A percentile compares a stretch with the other conserved stretches of the same genome.
phyloP scores from a whole-genome alignment of 768 basidiomycete genomes.

The Rhodocollybia butyracea region DNA sequence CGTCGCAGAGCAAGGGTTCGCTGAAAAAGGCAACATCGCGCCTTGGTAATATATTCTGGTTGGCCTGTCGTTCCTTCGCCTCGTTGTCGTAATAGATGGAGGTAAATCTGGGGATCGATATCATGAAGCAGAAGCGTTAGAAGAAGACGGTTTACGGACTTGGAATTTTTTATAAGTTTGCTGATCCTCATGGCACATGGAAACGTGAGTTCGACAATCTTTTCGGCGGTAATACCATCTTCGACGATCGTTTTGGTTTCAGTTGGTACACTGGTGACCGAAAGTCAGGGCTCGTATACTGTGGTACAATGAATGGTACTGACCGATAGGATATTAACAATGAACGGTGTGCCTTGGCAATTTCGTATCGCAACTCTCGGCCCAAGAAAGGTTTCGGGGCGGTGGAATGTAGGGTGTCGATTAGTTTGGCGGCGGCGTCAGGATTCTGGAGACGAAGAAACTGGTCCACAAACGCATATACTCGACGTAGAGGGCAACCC shows the following conservation, averaged over 20 bases:
- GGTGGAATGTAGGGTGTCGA: conserved; percentile 54
- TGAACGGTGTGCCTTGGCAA: conserved; percentile 71
- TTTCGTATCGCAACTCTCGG: conserved; percentile 71
- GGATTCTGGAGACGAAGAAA: conserved; percentile 43
- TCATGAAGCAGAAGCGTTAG: background rate
- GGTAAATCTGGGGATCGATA: conserved; percentile 26
- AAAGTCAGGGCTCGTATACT: background rate
- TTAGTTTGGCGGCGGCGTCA: conserved; percentile 51
- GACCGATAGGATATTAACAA: conserved; percentile 76
- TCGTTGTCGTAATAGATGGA: conserved; percentile 54
- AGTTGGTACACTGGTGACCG: conserved; percentile 31
- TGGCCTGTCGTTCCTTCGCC: conserved; percentile 37
- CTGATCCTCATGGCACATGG: conserved; percentile 62
- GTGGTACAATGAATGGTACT: conserved; percentile 9
- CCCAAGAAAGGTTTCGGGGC: conserved; percentile 67
- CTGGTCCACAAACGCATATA: conserved; percentile 1
- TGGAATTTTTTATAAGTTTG: conserved; percentile 48
- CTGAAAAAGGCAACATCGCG: conserved; percentile 40
- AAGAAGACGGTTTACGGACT: conserved; percentile 31
- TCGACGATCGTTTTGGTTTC: conserved; percentile 24
- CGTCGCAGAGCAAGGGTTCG: conserved; percentile 57
- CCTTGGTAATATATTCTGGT: conserved; percentile 12
- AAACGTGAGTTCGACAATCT: conserved; percentile 41
- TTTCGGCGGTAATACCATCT: conserved; percentile 15
- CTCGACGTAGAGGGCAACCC: background rate